phyloP scores from a whole-genome alignment of 2,329 filamentous ascomycete genomes.

The Neopestalotiopsis rosae region DNA sequence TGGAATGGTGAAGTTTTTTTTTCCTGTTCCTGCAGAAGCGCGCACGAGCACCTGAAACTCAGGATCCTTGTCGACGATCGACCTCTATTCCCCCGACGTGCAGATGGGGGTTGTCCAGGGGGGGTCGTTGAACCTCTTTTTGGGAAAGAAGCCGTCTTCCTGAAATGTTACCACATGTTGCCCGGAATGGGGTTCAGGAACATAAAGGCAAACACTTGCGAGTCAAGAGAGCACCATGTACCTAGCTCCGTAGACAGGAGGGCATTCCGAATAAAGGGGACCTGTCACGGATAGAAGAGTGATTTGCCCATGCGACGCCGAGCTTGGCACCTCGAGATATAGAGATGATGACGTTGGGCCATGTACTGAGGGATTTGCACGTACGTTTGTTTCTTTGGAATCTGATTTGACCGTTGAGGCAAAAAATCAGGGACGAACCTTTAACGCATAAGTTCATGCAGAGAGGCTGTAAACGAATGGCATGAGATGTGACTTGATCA shows the following conservation, averaged over 20 bases:
- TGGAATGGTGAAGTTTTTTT: not conserved
- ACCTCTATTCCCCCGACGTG: not conserved
- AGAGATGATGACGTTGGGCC: not conserved
- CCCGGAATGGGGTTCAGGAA: not conserved
- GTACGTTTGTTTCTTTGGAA: not conserved
- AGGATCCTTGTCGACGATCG: slow-evolving; percentile 9
- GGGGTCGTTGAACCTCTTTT: not conserved
- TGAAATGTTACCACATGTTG: slow-evolving; percentile 14
- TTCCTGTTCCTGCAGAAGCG: not conserved
- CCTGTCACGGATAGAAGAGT: slow-evolving; percentile 10
- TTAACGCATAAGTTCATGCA: slow-evolving; percentile 9
- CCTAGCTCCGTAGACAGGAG: not conserved
- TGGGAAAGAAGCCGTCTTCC: not conserved
- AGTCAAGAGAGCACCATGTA: too few relatives aligned
- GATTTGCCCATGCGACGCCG: not conserved
- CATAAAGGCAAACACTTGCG: too few relatives aligned
- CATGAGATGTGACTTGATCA: not conserved
- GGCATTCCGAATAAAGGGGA: not conserved
- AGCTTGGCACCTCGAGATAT: not conserved
- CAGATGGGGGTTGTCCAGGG: not conserved
- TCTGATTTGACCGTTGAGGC: not conserved
- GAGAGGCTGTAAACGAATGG: slow-evolving; percentile 4
- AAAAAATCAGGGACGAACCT: too few relatives aligned
- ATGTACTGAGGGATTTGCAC: not conserved
- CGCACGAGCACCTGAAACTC: slow-evolving; percentile 12